Evolutionary conservation across 352 stramenopile genomes (phyloP).

Genomic region (Elongisporangium prolatum): DNA sequence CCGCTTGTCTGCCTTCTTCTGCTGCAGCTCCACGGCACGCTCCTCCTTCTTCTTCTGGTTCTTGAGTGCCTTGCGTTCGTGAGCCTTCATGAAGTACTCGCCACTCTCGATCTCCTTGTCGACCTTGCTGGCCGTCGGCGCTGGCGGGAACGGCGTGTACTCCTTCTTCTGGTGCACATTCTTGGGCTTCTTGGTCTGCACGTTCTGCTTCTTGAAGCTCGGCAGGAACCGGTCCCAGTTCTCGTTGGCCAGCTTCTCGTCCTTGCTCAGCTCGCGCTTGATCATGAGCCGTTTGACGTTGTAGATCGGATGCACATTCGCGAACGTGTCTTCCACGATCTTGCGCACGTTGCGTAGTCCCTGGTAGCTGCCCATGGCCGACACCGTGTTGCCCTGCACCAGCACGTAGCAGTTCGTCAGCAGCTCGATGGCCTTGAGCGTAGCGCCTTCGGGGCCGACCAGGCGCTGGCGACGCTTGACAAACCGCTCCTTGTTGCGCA

Average conservation of each 20-base stretch:
- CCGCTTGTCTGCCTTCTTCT: conserved; percentile 76
- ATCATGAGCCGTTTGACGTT: conserved; percentile 99
- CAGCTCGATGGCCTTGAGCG: conserved; percentile 97
- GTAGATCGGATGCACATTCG: conserved; percentile 99
- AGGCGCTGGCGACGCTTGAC: conserved; percentile 97
- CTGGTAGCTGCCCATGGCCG: conserved; percentile 83
- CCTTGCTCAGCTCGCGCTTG: conserved; percentile 98
- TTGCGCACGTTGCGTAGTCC: conserved; percentile 94
- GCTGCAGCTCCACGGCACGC: conserved; percentile 35
- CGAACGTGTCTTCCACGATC: conserved; percentile 99
- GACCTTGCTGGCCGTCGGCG: conserved; percentile 94
- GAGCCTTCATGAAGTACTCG: conserved; percentile 99
- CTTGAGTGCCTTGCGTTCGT: conserved; percentile 92
- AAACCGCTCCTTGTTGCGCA: conserved; percentile 99
- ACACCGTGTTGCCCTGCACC: conserved; percentile 98
- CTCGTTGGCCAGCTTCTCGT: conserved; percentile 95
- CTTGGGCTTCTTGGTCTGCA: conserved; percentile 94
- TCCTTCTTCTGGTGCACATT: conserved; percentile 89
- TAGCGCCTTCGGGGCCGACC: conserved; percentile 97
- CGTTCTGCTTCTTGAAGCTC: conserved; percentile 99
- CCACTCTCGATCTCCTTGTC: conserved; percentile 98
- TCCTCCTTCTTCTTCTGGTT: conserved; percentile 83
- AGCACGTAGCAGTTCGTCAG: conserved; percentile 99
- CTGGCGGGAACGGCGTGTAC: conserved; percentile 99
- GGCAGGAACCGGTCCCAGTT: conserved; percentile 99